These are phyloP conservation scores for Schoenoplectus triqueter DNA, from an alignment of 202 grass and related monocot genomes.

Conservation along the genomic window DNA sequence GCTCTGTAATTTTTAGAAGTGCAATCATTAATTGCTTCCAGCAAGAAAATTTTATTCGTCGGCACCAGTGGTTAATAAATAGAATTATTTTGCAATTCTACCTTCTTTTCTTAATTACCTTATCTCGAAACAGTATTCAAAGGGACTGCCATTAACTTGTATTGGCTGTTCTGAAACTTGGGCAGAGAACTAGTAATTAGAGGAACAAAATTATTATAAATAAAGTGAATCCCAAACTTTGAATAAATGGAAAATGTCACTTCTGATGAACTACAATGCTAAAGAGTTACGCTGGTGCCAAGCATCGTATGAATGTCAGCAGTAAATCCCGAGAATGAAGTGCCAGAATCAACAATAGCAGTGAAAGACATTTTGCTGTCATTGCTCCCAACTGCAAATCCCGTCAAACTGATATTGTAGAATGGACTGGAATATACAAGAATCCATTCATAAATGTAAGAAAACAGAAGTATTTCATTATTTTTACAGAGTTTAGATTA, in stretches of 20 bases:
- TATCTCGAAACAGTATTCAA: constrained; percentile 45
- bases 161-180: not conserved
- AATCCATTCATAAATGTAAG: not conserved
- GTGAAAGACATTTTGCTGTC: not conserved
- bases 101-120: constrained; percentile 21
- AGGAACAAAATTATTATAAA: not conserved
- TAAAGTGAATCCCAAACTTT: not conserved
- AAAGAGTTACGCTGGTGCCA: constrained; percentile 21
- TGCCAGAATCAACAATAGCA: constrained; percentile 43
- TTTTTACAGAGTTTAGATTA: not conserved
- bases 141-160: constrained; percentile 10
- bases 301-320: constrained; percentile 30
- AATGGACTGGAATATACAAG: constrained; percentile 24
- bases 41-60: not conserved
- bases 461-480: not conserved
- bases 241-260: not conserved
- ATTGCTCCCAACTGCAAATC: constrained; percentile 5
- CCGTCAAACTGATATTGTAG: constrained; percentile 42
- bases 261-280: not conserved
- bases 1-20: not conserved
- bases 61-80: not conserved
- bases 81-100: not conserved
- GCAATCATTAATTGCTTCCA: not conserved
- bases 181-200: constrained; percentile 8
- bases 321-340: not conserved